Percentiles rank a stretch among this genome's conserved stretches.
phyloP scores from a whole-genome alignment of 306 rosid species.

The Cajanus cajan region DNA sequence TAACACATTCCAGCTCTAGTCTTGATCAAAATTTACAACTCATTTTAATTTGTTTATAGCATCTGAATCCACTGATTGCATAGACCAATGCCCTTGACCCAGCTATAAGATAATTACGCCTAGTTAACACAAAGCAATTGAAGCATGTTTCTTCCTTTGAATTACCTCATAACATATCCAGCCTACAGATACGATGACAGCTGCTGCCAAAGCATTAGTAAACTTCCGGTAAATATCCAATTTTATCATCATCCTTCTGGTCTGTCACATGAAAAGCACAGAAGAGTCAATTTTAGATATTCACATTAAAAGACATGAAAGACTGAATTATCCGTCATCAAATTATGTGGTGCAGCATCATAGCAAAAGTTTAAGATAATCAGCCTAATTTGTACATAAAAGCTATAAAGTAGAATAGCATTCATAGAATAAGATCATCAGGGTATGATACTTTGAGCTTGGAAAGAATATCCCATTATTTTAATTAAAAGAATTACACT shows the following conservation, averaged over 20 bases:
- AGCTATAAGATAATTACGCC: slow-evolving; percentile 4
- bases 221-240: slow-evolving; percentile 92
- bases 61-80: slow-evolving; percentile 19
- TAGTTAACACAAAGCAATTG: slow-evolving; percentile 23
- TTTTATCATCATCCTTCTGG: slow-evolving; percentile 86
- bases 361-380: background rate
- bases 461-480: background rate
- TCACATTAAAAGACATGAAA: background rate
- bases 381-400: background rate
- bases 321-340: background rate
- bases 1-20: background rate
- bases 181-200: slow-evolving; percentile 90
- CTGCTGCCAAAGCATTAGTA: slow-evolving; percentile 87
- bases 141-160: slow-evolving; percentile 4
- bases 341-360: background rate
- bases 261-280: slow-evolving; percentile 52
- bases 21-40: background rate
- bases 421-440: background rate
- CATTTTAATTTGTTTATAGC: slow-evolving; percentile 7
- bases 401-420: background rate
- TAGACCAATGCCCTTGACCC: background rate
- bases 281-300: slow-evolving; percentile 19
- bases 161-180: slow-evolving; percentile 98
- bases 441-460: background rate
- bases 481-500: background rate